These are phyloP conservation scores for Fraxinus cuspidata DNA, from an alignment of 257 asterid genomes.

Conservation along the genomic window DNA sequence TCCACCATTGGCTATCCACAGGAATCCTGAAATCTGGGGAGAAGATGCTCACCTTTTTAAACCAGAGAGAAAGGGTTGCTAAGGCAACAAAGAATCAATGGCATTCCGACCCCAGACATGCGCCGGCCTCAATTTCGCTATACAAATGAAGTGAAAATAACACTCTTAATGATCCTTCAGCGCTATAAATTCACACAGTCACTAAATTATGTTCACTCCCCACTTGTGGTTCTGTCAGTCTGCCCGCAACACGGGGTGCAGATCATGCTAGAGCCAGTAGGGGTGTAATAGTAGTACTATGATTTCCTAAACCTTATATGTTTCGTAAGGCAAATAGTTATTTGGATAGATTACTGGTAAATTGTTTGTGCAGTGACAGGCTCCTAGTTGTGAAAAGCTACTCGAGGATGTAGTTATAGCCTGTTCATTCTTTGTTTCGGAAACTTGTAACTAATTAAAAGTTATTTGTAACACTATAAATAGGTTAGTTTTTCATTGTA, in stretches of 20 bases:
- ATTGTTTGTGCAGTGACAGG: too few species aligned
- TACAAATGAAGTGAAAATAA: conserved; percentile 40
- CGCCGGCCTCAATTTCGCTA: conserved; percentile 42
- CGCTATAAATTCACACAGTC: conserved; percentile 31
- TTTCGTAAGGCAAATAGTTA: too few species aligned
- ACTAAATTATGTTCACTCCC: not conserved
- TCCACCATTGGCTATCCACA: conserved; percentile 35
- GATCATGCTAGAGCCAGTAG: not conserved
- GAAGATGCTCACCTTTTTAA: conserved; percentile 40
- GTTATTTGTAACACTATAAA: too few species aligned
- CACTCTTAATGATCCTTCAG: conserved; percentile 45
- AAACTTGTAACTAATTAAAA: too few species aligned
- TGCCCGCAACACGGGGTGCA: not conserved
- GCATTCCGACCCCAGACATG: conserved; percentile 47
- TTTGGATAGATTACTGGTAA: too few species aligned
- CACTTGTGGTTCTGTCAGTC: not conserved
- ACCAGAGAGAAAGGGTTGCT: conserved; percentile 45
- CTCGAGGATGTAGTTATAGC: too few species aligned
- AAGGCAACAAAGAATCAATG: conserved; percentile 39
- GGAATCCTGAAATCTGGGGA: conserved; percentile 39
- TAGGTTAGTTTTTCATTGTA: too few species aligned
- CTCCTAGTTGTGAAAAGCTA: too few species aligned
- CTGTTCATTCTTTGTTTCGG: too few species aligned
- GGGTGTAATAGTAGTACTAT: too few species aligned
- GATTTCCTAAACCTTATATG: too few species aligned